phyloP scores from a whole-genome alignment of 768 basidiomycete species.

The Candolleomyces eurysporus region DNA sequence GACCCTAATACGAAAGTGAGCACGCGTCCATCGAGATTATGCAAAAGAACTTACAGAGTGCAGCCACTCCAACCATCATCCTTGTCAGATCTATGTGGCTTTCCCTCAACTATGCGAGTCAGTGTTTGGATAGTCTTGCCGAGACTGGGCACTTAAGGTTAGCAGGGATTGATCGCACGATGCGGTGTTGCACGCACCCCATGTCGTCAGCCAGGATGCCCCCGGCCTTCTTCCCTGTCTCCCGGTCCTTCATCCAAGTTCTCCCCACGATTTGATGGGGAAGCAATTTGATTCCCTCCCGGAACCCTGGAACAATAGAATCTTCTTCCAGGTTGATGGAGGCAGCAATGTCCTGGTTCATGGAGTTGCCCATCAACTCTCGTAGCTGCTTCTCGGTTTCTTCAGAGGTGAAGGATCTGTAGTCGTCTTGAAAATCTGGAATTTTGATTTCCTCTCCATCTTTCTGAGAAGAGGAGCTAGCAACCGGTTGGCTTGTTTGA shows the following conservation, averaged over 20 bases:
- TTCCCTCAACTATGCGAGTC: conserved; percentile 81
- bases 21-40: neutral
- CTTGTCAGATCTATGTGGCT: conserved; percentile 65
- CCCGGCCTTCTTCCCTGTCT: conserved; percentile 60
- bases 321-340: conserved; percentile 60
- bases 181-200: conserved; percentile 48
- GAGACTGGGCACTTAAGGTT: conserved; percentile 41
- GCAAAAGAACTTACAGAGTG: conserved; percentile 55
- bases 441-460: conserved; percentile 26
- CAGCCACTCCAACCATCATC: conserved; percentile 68
- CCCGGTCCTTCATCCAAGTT: conserved; percentile 84
- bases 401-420: conserved; percentile 33
- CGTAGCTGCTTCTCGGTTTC: conserved; percentile 79
- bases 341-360: conserved; percentile 54
- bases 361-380: conserved; percentile 69
- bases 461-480: neutral
- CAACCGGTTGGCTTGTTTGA: neutral
- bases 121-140: conserved; percentile 93
- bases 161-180: neutral
- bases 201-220: conserved; percentile 93
- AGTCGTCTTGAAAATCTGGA: conserved; percentile 27
- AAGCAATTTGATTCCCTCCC: conserved; percentile 63
- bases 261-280: conserved; percentile 89
- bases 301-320: conserved; percentile 75
- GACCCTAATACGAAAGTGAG: conserved; percentile 49